Evolutionary conservation across 2,329 filamentous ascomycete species (phyloP), one percentile per base, ranked within the genome.

Genomic region (Calonectria pseudoreteaudii): DNA sequence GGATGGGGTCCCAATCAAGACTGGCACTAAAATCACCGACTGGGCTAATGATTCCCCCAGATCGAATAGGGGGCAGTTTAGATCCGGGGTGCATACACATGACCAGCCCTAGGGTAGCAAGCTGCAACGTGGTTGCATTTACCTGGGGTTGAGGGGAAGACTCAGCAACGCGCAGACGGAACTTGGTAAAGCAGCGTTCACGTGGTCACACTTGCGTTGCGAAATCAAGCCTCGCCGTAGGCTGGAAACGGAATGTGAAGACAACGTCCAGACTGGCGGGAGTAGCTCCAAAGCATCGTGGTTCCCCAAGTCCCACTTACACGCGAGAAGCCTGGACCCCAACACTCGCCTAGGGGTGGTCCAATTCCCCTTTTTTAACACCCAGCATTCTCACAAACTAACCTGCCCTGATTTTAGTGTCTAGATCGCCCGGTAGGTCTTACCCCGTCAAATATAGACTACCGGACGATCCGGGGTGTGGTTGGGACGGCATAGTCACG

Each of bases 391-490:
- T 41, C 13, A 14, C 56, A 38, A 16, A 38, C 56, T 38, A 62
- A 23, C n/a, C 23, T 62, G 56, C 36, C 36, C 65, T 67, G 30
- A 53, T 34, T 50, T 38, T 52, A 53, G 49, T 52, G 44, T 36
- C 34, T 18, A 66, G 49, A 66, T 66, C 36, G 56, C 14, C 56
- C 56, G 56, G 56, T 23, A 62, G 38, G 56, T 62, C 23, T 62
- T 62, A 36, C 56, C 56, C 26, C 38, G 56, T 62, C 34, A 28
- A 62, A 41, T 16, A 41, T 62, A 20, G 56, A 41, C 56, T 62
- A 62, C 56, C 56, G 56, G 56, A 13, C 26, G 26, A 62, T 62
- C 56, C 56, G 56, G 56, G 56, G 56, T 62, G 56, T 62, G 56
- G 56, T 62, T 62, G 56, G 56, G 34, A 62, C 36, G 56, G 20